phyloP scores from a whole-genome alignment of 169 alveolate species.

The Plasmodium gallinaceum region DNA sequence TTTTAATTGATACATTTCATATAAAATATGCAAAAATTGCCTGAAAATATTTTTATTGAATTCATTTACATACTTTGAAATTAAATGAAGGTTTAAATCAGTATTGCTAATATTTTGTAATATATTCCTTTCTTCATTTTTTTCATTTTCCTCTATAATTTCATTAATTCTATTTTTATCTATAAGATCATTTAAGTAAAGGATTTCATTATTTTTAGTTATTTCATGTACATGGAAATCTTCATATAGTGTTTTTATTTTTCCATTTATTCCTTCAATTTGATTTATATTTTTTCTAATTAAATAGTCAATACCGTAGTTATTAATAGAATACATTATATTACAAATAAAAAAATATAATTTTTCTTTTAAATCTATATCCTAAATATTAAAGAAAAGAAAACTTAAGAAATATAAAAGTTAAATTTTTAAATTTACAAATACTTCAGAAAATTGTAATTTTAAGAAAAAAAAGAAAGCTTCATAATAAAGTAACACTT shows the following conservation, averaged over 20 bases:
- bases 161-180: constrained; percentile 51
- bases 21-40: constrained; percentile 20
- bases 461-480: no score
- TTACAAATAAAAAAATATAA: no score
- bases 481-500: no score
- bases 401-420: no score
- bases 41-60: constrained; percentile 10
- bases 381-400: no score
- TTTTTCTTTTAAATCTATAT: no score
- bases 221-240: constrained; percentile 84
- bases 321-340: neutral
- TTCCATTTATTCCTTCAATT: constrained; percentile 71
- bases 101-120: constrained; percentile 20
- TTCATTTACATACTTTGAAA: constrained; percentile 30
- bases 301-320: constrained; percentile 68
- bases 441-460: no score
- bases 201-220: constrained; percentile 60
- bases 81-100: constrained; percentile 11
- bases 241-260: constrained; percentile 78
- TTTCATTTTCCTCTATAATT: constrained; percentile 36
- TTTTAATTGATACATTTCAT: constrained; percentile 45
- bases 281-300: constrained; percentile 33
- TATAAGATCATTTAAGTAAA: constrained; percentile 62
- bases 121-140: constrained; percentile 35
- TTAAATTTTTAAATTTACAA: no score